Evolutionary conservation across 2,329 filamentous ascomycete genomes (phyloP).

Genomic region (Monilinia polystroma): DNA sequence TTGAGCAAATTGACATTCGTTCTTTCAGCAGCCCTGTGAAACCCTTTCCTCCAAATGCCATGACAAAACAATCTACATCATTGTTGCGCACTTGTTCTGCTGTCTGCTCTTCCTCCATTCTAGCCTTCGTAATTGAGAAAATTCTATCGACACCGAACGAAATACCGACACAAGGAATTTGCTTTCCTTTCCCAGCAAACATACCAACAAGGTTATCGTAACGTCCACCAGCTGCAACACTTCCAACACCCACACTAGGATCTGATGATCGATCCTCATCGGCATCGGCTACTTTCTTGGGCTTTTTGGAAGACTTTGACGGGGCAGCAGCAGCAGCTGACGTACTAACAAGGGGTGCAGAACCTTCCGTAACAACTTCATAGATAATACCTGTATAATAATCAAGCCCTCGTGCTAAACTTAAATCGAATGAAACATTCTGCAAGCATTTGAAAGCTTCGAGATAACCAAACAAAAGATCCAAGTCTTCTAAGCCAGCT

Average conservation of each 20-base stretch:
- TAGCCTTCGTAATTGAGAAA: slow-evolving; percentile 84
- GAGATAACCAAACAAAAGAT: slow-evolving; percentile 76
- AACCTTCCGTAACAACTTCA: slow-evolving; percentile 74
- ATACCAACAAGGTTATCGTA: slow-evolving; percentile 94
- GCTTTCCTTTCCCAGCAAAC: slow-evolving; percentile 74
- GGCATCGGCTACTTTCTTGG: slow-evolving; percentile 51
- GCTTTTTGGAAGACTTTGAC: slow-evolving; percentile 41
- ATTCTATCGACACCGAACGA: slow-evolving; percentile 96
- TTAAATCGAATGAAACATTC: slow-evolving; percentile 83
- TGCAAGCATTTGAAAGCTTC: slow-evolving; percentile 72
- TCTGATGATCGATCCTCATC: slow-evolving; percentile 71
- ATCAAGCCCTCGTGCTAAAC: slow-evolving; percentile 85
- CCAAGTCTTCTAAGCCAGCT: slow-evolving; percentile 78
- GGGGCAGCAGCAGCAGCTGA: slow-evolving; percentile 44
- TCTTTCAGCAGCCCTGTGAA: slow-evolving; percentile 79
- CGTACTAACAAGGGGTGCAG: slow-evolving; percentile 41
- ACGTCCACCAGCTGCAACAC: slow-evolving; percentile 83
- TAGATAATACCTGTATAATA: slow-evolving; percentile 79
- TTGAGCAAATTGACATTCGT: slow-evolving; percentile 75
- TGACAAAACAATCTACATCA: slow-evolving; percentile 88
- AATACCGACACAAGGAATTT: slow-evolving; percentile 87
- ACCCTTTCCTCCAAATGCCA: slow-evolving; percentile 88
- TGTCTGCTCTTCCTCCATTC: slow-evolving; percentile 61
- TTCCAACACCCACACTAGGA: slow-evolving; percentile 80
- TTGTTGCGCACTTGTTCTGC: slow-evolving; percentile 59